Base-by-base conservation (phyloP, 1,284 basidiomycete species). In the Ceratobasidium theobromae region DNA sequence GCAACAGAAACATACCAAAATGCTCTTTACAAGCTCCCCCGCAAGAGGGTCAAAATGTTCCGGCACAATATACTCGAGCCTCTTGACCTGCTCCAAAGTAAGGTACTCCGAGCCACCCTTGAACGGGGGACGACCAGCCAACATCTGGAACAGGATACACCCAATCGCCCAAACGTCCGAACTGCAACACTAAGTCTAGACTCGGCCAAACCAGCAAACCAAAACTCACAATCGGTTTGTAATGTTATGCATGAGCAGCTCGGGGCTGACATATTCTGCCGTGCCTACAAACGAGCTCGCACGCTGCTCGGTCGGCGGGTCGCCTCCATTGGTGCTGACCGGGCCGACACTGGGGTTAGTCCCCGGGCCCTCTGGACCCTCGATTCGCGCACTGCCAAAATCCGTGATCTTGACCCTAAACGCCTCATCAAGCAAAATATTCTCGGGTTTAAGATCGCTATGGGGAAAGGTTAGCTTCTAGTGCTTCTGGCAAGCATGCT, bases 81-180 rank as follows among this genome's bases (percentile, higher is more conserved):
- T 79, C 75, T 89, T 90, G 75, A 92, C 86, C 76, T 89, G 88
- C 72, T 90, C 85, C 84, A 86, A 88, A 25, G 86, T 91, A 53
- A 91, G 83, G 70, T 95, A 93, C 65, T 95, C 91, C 1, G 89
- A 88, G 12, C 94, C 81, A 32, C 88, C 89, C 68, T 89, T 86
- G 77, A 99, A 99, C 2, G 95, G 92, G 67, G 95, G 94, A 65
- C 84, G 85, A 41, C 95, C 95, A 67, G 94, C 90, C 38, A 98
- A 89, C 88, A 98, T 95, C 76, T 98, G 96, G 78, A 91, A 98
- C 35, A 99, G 78, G 64, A 98, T 93, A 77, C 96, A 98, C 0
- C 95, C 97, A 16, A 98, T 80, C 16, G 95, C 93, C 97, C 97
- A 99, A n/a, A 97, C 84, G 77, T 99, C 96, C 52, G 93, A 92